phyloP scores from a whole-genome alignment of 1,139 yeast genomes.

The Debaryomyces sp. region DNA sequence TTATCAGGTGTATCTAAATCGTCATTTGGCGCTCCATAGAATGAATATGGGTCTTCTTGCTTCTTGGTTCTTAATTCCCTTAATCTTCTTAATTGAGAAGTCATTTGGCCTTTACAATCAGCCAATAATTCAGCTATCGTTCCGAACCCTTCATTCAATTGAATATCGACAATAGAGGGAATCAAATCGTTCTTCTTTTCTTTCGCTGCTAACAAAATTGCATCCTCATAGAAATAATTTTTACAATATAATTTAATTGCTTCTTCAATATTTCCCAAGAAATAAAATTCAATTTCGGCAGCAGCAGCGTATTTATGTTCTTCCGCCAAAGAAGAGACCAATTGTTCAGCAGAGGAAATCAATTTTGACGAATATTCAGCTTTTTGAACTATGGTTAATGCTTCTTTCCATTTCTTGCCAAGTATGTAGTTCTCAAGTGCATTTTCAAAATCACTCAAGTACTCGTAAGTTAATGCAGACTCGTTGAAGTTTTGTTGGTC shows the following conservation, averaged over 20 bases:
- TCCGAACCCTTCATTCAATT: conserved; percentile 86
- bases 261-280: conserved; percentile 60
- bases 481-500: conserved; percentile 60
- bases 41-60: conserved; percentile 79
- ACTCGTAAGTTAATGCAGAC: conserved; percentile 80
- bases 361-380: conserved; percentile 40
- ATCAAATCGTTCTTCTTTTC: conserved; percentile 49
- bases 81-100: conserved; percentile 79
- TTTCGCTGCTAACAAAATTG: conserved; percentile 63
- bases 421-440: conserved; percentile 72
- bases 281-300: conserved; percentile 73
- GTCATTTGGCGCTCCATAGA: conserved; percentile 62
- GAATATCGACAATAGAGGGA: conserved; percentile 66
- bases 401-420: conserved; percentile 86
- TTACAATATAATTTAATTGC: conserved; percentile 74
- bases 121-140: conserved; percentile 84
- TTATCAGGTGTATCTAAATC: conserved; percentile 85
- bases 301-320: conserved; percentile 80
- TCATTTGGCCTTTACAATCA: conserved; percentile 85
- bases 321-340: conserved; percentile 63
- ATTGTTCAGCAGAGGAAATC: conserved; percentile 52
- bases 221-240: conserved; percentile 74
- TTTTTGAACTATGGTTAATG: conserved; percentile 59
- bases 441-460: conserved; percentile 53
- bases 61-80: conserved; percentile 86